These are phyloP conservation scores for Penicillium maclennaniae DNA, from an alignment of 495 filamentous ascomycete species.

Conservation along the genomic window DNA sequence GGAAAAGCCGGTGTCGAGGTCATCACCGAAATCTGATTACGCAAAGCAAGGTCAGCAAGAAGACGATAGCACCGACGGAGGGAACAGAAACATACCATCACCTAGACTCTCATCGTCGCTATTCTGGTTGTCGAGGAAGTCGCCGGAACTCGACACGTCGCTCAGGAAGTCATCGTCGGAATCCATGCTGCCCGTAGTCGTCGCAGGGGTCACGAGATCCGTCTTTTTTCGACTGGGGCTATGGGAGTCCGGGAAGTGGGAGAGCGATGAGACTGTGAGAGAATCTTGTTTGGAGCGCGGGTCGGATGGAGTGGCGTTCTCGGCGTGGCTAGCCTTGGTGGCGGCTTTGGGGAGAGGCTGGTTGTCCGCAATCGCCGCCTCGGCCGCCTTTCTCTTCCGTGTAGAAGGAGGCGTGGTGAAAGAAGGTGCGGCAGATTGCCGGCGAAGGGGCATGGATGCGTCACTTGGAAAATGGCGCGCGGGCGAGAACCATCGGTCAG, in stretches of 20 bases:
- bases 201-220: conserved; percentile 44
- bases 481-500: conserved; percentile 3
- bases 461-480: conserved; percentile 16
- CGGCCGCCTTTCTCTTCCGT: conserved; percentile 89
- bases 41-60: neutral
- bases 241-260: neutral
- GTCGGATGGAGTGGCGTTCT: conserved; percentile 22
- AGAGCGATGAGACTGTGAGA: neutral
- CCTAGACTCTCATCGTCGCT: conserved; percentile 77
- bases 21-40: conserved; percentile 64
- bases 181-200: conserved; percentile 64
- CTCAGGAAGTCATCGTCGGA: conserved; percentile 97
- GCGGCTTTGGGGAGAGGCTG: conserved; percentile 29
- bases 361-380: conserved; percentile 59
- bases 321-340: conserved; percentile 31
- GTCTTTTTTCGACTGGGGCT: conserved; percentile 10
- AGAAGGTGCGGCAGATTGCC: conserved; percentile 14
- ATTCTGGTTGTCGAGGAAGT: conserved; percentile 60
- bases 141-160: conserved; percentile 73
- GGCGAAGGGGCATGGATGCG: conserved; percentile 9
- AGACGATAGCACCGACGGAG: neutral
- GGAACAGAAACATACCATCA: conserved; percentile 59
- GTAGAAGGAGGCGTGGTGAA: conserved; percentile 65
- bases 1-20: conserved; percentile 71
- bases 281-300: conserved; percentile 10